Evolutionary conservation across 768 basidiomycete species (phyloP), one percentile per base, ranked within the genome.

Genomic region (Rhizopogon rudus): DNA sequence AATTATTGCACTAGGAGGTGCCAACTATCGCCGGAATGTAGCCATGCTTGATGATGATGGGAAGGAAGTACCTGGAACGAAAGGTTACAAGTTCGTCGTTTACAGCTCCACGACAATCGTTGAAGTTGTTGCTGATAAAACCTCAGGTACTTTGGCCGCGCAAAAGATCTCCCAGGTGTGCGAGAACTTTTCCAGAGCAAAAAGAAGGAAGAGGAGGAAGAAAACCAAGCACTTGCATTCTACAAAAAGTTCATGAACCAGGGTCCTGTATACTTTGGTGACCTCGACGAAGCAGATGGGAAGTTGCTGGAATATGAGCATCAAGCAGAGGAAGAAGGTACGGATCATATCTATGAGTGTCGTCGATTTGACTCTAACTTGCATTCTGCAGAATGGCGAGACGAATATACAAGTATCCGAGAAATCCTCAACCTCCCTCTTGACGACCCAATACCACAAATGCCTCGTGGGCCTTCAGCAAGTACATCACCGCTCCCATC

Each of bases 31-130:
- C 63, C 77, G 96, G 51, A 97, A 93, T 66, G 90, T 94, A 12
- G 87, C 92, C 49, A 95, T 95, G 91, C 64, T 93, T 61, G 93
- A 96, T 66, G 93, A 93, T 56, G 94, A 96, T 63, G 95, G 96
- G 10, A 90, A 89, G 70, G 94, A 98, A 69, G 94, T 98, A 0
- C 95, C 94, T 0, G 94, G 94, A 2, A 97, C 94, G 8, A 88
- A 96, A 63, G 96, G 96, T 57, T 98, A 98, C 81, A 98, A 98
- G 94, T 93, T 59, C 52, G 85, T 72, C 16, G 29, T 33, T 17
- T 35, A 29, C 1, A 25, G 20, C 9, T n/a, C 3, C 41, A 16
- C 20, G 8, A 33, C 22, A 17, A n/a, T 51, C 20, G 13, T 10
- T 25, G 40, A 22, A 22, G 43, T 20, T 10, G 39, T 43, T n/a